Evolutionary conservation across 331 rosid species (phyloP).

Genomic region (Malus hybrid): DNA sequence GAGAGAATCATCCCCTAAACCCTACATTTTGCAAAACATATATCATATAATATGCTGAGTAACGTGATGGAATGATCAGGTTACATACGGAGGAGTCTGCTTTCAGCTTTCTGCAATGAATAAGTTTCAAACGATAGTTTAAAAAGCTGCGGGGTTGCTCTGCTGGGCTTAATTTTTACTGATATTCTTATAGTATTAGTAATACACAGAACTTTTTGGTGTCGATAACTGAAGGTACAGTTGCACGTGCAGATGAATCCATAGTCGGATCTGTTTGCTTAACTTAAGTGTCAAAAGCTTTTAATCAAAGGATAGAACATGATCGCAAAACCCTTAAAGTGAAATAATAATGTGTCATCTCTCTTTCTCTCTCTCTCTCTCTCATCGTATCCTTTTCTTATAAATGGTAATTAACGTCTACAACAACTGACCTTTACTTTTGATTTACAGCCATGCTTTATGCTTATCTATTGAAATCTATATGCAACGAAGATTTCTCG

Average conservation of each 20-base stretch:
- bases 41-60: background rate
- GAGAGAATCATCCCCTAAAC: too few species aligned
- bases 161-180: background rate
- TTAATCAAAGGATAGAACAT: background rate
- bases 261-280: background rate
- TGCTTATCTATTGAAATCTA: background rate
- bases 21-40: too few species aligned
- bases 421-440: background rate
- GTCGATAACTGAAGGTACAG: background rate
- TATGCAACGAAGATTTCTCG: background rate
- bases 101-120: background rate
- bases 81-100: background rate
- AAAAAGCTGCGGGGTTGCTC: background rate
- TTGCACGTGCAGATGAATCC: background rate
- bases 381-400: background rate
- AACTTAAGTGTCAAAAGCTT: background rate
- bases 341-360: background rate
- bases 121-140: background rate
- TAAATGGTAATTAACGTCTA: too few species aligned
- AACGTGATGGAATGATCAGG: slow-evolving; percentile 8
- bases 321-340: background rate
- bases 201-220: background rate
- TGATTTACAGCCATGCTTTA: background rate
- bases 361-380: background rate
- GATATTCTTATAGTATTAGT: background rate